Conservation (phyloP, 192 early-diverging fungal genomes). For the Coemansia sp. region DNA sequence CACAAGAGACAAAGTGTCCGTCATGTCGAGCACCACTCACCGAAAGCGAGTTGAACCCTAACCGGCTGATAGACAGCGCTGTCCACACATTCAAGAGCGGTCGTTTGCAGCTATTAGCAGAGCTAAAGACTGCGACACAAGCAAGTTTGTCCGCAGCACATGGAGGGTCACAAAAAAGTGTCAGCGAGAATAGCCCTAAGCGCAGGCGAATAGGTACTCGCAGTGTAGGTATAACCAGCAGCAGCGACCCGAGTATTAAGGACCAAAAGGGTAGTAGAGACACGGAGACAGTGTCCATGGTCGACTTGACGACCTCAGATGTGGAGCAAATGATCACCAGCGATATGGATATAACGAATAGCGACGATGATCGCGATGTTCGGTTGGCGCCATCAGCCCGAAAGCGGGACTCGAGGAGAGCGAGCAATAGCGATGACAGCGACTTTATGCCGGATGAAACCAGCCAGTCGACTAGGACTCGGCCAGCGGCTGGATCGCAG, state of each 20-base stretch:
- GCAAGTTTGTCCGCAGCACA: neutral
- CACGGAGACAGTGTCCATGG: neutral
- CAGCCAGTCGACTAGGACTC: neutral
- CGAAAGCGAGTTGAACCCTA: slow-evolving; percentile 44
- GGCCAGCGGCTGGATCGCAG: neutral
- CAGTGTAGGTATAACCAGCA: neutral
- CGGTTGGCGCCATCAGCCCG: neutral
- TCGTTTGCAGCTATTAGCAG: slow-evolving; percentile 25
- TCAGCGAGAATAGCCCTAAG: slow-evolving; percentile 9
- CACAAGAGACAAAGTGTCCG: slow-evolving; percentile 65
- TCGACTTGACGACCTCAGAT: slow-evolving; percentile 22
- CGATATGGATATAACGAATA: slow-evolving; percentile 11
- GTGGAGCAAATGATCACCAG: slow-evolving; percentile 14
- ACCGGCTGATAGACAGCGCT: slow-evolving; percentile 44
- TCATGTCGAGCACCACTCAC: slow-evolving; percentile 60
- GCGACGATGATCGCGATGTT: neutral
- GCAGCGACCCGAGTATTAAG: neutral
- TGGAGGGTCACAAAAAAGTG: neutral
- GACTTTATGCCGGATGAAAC: slow-evolving; percentile 30
- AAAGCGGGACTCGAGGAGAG: neutral
- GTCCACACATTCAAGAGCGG: slow-evolving; percentile 35
- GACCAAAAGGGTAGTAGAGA: neutral
- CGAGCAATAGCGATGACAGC: slow-evolving; percentile 26
- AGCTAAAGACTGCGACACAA: slow-evolving; percentile 13
- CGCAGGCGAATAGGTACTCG: slow-evolving; percentile 29